Conservation (phyloP, 2,329 filamentous ascomycete genomes). For the Fusarium staphyleae region DNA sequence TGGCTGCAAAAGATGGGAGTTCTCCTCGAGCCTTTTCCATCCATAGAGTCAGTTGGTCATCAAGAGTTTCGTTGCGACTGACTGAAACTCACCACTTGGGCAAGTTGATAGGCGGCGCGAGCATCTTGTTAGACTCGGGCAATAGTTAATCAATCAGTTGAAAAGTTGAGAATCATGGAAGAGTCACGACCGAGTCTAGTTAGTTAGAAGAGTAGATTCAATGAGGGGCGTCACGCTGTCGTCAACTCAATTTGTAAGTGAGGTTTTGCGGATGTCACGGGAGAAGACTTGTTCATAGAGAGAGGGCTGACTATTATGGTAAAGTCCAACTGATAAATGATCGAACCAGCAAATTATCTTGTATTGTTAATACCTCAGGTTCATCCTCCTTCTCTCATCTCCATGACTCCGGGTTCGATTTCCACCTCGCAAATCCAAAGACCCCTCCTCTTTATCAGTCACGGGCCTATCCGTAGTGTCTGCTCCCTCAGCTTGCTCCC, state of each 20-base stretch:
- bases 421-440: neutral
- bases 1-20: conserved; percentile 89
- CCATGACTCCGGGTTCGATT: conserved; percentile 5
- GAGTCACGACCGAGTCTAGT: neutral
- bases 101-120: conserved; percentile 60
- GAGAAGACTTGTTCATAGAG: neutral
- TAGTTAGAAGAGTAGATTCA: neutral
- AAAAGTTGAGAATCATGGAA: neutral
- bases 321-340: too few relatives aligned
- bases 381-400: neutral
- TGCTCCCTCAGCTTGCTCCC: conserved; percentile 1
- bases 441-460: neutral
- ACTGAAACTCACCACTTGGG: conserved; percentile 62
- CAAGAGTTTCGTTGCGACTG: neutral
- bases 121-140: conserved; percentile 48
- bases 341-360: conserved; percentile 2
- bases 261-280: conserved; percentile 28
- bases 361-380: conserved; percentile 1
- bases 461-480: too few relatives aligned
- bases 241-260: conserved; percentile 16
- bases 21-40: conserved; percentile 78
- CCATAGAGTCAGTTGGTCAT: conserved; percentile 13
- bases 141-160: neutral
- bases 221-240: conserved; percentile 19
- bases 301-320: too few relatives aligned